Percentiles rank a stretch among this genome's conserved stretches.
These are phyloP conservation scores for Stellera chamaejasme DNA, from an alignment of 345 rosid genomes.

Conservation along the genomic window DNA sequence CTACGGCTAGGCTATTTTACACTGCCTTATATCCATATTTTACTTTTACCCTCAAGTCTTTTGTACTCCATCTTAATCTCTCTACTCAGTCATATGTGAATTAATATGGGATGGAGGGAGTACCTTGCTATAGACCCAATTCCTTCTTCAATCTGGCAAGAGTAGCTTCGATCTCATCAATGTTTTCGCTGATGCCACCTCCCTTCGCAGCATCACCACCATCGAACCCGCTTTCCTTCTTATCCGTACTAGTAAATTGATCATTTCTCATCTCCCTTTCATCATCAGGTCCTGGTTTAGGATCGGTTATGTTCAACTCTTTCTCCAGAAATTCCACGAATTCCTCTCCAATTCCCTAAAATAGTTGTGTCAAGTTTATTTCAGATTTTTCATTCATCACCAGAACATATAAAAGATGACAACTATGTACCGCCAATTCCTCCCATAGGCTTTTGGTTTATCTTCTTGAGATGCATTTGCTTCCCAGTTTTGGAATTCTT, in stretches of 20 bases:
- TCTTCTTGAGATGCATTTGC: constrained; percentile 62
- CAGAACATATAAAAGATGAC: background rate
- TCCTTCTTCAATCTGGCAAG: constrained; percentile 79
- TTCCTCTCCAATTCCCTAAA: constrained; percentile 87
- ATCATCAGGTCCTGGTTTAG: constrained; percentile 25
- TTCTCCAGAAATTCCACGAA: constrained; percentile 89
- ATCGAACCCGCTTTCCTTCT: constrained; percentile 18
- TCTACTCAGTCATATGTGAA: no score
- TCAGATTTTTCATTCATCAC: background rate
- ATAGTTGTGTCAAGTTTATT: background rate
- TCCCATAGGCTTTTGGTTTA: constrained; percentile 96
- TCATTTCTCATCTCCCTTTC: constrained; percentile 14
- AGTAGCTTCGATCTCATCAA: constrained; percentile 88
- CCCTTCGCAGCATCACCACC: constrained; percentile 28
- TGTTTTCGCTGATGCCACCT: constrained; percentile 56
- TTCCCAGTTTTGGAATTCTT: constrained; percentile 86
- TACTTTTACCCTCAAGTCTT: no score
- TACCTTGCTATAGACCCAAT: constrained; percentile 52
- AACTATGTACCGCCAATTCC: constrained; percentile 60
- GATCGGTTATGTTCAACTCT: constrained; percentile 67
- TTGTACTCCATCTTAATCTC: no score
- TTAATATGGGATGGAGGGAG: background rate
- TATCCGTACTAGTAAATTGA: constrained; percentile 16
- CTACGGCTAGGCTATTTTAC: no score
- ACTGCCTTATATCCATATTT: no score